phyloP scores from a whole-genome alignment of 2,329 filamentous ascomycete species.

The Botrytis medusae region DNA sequence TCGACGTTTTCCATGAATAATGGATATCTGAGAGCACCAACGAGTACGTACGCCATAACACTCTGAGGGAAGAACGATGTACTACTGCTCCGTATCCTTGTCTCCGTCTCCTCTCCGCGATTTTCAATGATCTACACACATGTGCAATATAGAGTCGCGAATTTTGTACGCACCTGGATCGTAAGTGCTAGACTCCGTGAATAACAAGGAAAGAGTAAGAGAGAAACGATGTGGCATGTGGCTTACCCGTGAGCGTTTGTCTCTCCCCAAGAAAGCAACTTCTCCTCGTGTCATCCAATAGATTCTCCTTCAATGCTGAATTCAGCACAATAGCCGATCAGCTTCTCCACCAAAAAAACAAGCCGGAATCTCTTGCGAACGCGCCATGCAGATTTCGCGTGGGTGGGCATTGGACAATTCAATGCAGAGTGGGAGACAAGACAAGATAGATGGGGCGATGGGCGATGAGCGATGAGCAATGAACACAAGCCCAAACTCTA shows the following conservation, averaged over 20 bases:
- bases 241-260: neutral
- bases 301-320: neutral
- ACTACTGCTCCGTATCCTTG: neutral
- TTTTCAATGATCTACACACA: neutral
- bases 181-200: neutral
- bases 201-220: neutral
- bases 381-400: constrained; percentile 12
- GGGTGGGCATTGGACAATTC: neutral
- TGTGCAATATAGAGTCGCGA: neutral
- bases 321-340: neutral
- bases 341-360: constrained; percentile 10
- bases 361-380: neutral
- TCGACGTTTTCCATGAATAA: neutral
- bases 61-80: neutral
- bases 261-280: constrained; percentile 2
- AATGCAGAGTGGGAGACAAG: neutral
- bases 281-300: neutral
- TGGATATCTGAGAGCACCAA: neutral
- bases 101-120: neutral
- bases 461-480: neutral
- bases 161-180: neutral
- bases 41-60: neutral
- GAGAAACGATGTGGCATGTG: constrained; percentile 14
- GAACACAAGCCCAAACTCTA: neutral
- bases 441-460: neutral